Conservation (phyloP, 768 basidiomycete genomes). For the Gyrodon lividus region DNA sequence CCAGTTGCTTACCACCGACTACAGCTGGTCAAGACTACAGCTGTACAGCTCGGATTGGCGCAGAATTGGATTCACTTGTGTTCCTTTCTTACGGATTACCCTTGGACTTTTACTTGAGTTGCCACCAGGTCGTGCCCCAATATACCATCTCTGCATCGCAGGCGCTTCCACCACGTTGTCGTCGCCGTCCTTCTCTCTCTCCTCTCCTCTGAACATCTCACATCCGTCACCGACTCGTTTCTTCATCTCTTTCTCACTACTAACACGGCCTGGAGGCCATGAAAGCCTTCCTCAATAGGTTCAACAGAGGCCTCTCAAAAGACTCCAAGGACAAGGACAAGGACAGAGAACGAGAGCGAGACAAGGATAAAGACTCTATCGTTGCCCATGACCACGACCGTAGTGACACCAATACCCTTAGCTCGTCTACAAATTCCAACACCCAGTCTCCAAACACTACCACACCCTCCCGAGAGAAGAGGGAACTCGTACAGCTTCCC, state of each 20-base stretch:
- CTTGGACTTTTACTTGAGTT: too few species aligned
- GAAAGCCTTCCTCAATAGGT: conserved; percentile 82
- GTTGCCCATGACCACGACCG: conserved; percentile 27
- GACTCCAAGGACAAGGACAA: conserved; percentile 60
- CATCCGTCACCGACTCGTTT: neutral
- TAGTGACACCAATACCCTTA: conserved; percentile 34
- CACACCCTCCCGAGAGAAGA: conserved; percentile 51
- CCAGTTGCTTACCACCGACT: neutral
- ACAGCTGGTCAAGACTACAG: neutral
- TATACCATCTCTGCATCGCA: neutral
- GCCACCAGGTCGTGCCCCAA: neutral
- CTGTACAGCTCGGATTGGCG: neutral
- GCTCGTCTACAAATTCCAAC: conserved; percentile 25
- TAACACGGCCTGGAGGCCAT: conserved; percentile 39
- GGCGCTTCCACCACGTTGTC: conserved; percentile 13
- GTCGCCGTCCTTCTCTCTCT: conserved; percentile 7
- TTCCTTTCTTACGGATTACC: neutral
- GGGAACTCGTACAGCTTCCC: conserved; percentile 49
- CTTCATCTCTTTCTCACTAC: neutral
- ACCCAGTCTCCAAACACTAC: conserved; percentile 23
- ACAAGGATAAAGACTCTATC: conserved; percentile 30
- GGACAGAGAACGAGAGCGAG: conserved; percentile 37
- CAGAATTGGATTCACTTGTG: neutral
- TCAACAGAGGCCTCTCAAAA: conserved; percentile 61
- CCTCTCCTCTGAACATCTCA: neutral